A percentile compares a stretch with the other conserved stretches of the same genome.
phyloP scores from a whole-genome alignment of 2,329 filamentous ascomycete species.

The Emmonsiellopsis sp. region DNA sequence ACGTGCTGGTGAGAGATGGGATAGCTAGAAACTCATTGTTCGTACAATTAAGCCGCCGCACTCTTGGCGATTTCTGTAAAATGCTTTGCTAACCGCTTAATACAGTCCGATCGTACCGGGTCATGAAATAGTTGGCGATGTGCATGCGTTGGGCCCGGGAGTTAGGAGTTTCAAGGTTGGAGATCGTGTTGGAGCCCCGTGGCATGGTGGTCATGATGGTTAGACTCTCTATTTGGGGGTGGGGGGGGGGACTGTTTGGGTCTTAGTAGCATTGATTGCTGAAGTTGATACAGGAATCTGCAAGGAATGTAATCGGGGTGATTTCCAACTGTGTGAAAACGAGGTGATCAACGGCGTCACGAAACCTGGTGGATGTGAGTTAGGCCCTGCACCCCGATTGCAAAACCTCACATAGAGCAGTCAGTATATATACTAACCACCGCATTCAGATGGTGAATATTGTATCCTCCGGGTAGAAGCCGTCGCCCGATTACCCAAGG shows the following conservation, averaged over 20 bases:
- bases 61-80: not conserved
- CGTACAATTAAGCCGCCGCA: slow-evolving; percentile 2
- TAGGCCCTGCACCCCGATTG: not conserved
- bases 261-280: not conserved
- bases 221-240: no score
- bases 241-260: no score
- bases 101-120: slow-evolving; percentile 52
- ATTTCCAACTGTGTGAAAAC: slow-evolving; percentile 63
- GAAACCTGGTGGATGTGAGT: slow-evolving; percentile 54
- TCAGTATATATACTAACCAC: not conserved
- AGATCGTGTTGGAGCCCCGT: slow-evolving; percentile 57
- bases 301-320: slow-evolving; percentile 51
- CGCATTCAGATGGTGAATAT: slow-evolving; percentile 26
- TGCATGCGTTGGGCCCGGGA: slow-evolving; percentile 50
- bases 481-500: slow-evolving; percentile 36
- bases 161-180: slow-evolving; percentile 50
- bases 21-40: slow-evolving; percentile 45
- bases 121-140: slow-evolving; percentile 61
- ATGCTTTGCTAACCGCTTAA: not conserved
- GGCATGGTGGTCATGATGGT: slow-evolving; percentile 52
- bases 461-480: slow-evolving; percentile 27
- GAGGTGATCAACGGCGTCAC: slow-evolving; percentile 55
- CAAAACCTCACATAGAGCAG: not conserved
- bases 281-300: slow-evolving; percentile 42
- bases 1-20: slow-evolving; percentile 41